These are phyloP conservation scores for Penicillium aurantiogriseum DNA, from an alignment of 2,329 filamentous ascomycete genomes.

Conservation along the genomic window DNA sequence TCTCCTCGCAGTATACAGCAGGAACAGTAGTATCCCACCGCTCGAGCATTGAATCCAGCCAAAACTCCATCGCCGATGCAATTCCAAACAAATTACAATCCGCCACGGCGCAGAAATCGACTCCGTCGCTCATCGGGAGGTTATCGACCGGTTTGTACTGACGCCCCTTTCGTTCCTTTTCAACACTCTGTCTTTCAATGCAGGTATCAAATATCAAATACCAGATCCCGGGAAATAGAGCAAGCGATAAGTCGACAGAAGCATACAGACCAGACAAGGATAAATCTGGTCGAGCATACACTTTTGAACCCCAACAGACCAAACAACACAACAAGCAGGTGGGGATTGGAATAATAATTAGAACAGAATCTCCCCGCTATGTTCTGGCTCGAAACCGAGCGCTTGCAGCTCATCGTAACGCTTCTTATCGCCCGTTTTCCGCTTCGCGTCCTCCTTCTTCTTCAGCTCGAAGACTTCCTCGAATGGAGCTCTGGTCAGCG, in stretches of 20 bases:
- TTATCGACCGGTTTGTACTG: not conserved
- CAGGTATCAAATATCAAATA: not conserved
- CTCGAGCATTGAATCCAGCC: conserved; percentile 3
- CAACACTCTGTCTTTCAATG: not conserved
- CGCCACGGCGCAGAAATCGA: not conserved
- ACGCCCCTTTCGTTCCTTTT: not conserved
- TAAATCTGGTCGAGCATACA: not conserved
- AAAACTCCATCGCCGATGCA: conserved; percentile 7
- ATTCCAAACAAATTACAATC: conserved; percentile 3
- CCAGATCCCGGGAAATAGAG: not conserved
- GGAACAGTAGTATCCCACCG: not conserved
- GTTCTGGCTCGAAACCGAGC: conserved; percentile 86
- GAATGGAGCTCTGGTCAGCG: conserved; percentile 65
- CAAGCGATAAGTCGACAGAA: not conserved
- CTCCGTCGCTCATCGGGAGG: not conserved
- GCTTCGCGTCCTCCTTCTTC: conserved; percentile 66
- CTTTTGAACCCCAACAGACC: not conserved
- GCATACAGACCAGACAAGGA: not conserved
- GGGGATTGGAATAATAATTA: conserved; percentile 38
- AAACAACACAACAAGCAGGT: not conserved
- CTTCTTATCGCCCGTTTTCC: conserved; percentile 71
- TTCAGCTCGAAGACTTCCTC: conserved; percentile 70
- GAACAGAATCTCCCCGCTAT: conserved; percentile 70
- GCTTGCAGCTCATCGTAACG: conserved; percentile 68
- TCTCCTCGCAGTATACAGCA: not conserved